Evolutionary conservation across 305 asterid genomes (phyloP), one percentile per base, ranked within the genome.

Genomic region (Caryopteris hybrid): DNA sequence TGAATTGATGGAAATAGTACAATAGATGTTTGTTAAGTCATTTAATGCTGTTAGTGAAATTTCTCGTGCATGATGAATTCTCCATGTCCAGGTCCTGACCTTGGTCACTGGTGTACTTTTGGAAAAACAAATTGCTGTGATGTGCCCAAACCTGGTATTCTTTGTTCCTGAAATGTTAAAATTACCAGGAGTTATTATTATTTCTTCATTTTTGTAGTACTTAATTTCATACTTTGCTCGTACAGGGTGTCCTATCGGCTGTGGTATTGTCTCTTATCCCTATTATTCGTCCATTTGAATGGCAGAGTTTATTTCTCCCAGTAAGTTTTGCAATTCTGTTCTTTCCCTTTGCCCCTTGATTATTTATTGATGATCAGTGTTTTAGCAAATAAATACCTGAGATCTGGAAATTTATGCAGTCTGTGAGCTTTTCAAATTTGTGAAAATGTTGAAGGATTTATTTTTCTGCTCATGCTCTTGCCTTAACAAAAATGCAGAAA

Each of bases 301-400:
- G 99, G 99, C 99, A 93, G 80, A 93, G 99, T 83, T 87, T 93
- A 74, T 91, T 91, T 78, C 90, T 93, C 74, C 97, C 99, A 8
- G 99, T 93, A 86, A 79, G 92, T 84, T 83, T 59, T 58, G 73
- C 72, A 34, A 60, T 68, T 53, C 33, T 66, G 36, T 66, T 38
- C 48, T 39, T 61, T 46, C 56, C 60, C 61, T 57, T 79, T 55
- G 46, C 46, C 25, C 61, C 50, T 5, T 51, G 23, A 45, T 58
- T 61, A 36, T 51, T 13, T 38, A 20, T 51, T 51, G 42, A 23
- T 25, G 45, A 21, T 13, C 18, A 62, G 33, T 41, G 56, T 61
- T 61, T 21, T 18, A 20, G 18, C 60, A 33, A 36, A 52, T 52
- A 46, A 45, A 23, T 66, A 47, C 33, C 36, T 31, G 46, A 53